Base-by-base conservation (phyloP, 345 rosid genomes). In the Zanthoxylum bungeanum region DNA sequence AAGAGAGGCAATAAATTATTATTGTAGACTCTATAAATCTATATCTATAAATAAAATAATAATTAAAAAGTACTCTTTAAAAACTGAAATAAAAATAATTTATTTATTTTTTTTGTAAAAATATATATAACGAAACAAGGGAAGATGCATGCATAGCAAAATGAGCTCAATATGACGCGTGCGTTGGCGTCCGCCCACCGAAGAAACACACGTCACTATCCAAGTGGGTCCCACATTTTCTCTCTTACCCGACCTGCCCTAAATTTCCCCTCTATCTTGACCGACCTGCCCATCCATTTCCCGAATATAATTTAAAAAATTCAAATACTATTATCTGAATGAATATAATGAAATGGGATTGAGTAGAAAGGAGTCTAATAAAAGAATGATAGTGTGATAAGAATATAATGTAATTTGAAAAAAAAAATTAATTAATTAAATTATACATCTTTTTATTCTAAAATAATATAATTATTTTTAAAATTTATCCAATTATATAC, bases 161-260 rank as follows among this genome's bases (percentile, higher is more conserved):
- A n/a, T 24, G 77, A 60, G 53, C 57, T 49, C 53, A 76, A 60
- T n/a, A n/a, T 39, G 69, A 73, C 77, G 68, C 69, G 75, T 79
- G 68, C 46, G 75, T 56, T 28, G 27, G 60, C 63, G 57, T 51
- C 73, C 64, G 66, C 75, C 76, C 70, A 71, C 61, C 36, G 30
- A 10, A 66, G 62, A 7, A 33, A 66, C 74, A 82, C 79, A 82
- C 78, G 79, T 82, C 83, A 80, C 76, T 68, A 21, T 69, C 78
- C 3, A 36, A 3, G 33, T 75, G 70, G 85, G 80, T 42, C 78
- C 83, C 77, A 0, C 31, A 9, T 10, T 10, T n/a, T 57, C 51
- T 56, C 25, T 53, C 75, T 14, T 66, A 24, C 77, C 75, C 81
- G 10, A 6, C 0, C 70, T 68, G 64, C 63, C 79, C 81, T n/a